Evolutionary conservation across 805 yeast genomes (phyloP).

Genomic region (Huiozyma naganishii): DNA sequence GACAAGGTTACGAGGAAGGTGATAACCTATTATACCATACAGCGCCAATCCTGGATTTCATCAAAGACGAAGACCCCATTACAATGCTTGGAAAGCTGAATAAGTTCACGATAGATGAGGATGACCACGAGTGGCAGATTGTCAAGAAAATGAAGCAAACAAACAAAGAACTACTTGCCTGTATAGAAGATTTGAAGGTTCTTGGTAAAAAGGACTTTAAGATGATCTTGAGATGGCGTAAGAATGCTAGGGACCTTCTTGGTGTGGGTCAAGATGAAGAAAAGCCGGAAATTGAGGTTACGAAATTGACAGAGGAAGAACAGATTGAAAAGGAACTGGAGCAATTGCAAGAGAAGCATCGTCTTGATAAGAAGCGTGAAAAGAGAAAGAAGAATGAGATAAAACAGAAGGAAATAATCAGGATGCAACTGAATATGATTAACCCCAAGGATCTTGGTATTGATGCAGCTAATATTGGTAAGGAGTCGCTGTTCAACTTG

Average conservation of each 20-base stretch:
- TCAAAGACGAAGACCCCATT: conserved; percentile 74
- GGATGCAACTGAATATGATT: conserved; percentile 94
- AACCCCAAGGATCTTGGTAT: conserved; percentile 89
- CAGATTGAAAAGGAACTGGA: conserved; percentile 77
- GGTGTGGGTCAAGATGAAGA: conserved; percentile 51
- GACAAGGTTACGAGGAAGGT: conserved; percentile 97
- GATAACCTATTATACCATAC: conserved; percentile 65
- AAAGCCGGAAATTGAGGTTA: conserved; percentile 47
- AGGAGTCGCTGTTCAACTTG: conserved; percentile 72
- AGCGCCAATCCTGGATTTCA: conserved; percentile 68
- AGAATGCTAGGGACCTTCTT: conserved; percentile 66
- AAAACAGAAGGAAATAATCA: conserved; percentile 75
- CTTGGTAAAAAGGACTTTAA: conserved; percentile 92
- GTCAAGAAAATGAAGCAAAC: conserved; percentile 66
- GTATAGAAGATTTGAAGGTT: conserved; percentile 85
- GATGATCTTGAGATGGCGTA: conserved; percentile 75
- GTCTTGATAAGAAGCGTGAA: conserved; percentile 62
- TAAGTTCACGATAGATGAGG: conserved; percentile 46
- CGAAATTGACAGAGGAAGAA: conserved; percentile 75
- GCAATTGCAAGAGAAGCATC: conserved; percentile 59
- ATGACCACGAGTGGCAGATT: conserved; percentile 61
- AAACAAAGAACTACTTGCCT: conserved; percentile 66
- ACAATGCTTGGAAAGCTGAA: conserved; percentile 66
- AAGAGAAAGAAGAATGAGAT: conserved; percentile 71
- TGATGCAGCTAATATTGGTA: conserved; percentile 76